These are phyloP conservation scores for Populus alba DNA, from an alignment of 345 rosid genomes.

Conservation along the genomic window DNA sequence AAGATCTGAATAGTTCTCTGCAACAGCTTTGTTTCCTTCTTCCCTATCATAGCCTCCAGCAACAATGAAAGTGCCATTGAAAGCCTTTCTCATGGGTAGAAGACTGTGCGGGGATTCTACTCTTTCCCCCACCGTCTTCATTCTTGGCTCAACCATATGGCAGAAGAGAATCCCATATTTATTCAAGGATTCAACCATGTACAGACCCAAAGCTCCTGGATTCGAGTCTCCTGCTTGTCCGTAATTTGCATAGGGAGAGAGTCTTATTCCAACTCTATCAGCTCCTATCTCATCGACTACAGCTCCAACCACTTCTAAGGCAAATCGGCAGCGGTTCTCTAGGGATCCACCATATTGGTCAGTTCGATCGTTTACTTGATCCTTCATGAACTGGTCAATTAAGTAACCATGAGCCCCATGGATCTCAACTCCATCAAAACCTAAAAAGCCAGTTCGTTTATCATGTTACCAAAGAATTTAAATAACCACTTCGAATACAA, in stretches of 20 bases:
- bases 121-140: constrained; percentile 35
- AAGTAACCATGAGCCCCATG: constrained; percentile 73
- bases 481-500: not conserved
- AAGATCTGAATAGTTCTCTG: constrained; percentile 47
- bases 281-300: constrained; percentile 62
- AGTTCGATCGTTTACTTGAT: constrained; percentile 65
- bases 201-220: constrained; percentile 54
- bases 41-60: constrained; percentile 59
- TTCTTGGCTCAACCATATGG: constrained; percentile 69
- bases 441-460: constrained; percentile 13
- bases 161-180: constrained; percentile 57
- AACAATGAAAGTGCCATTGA: constrained; percentile 56
- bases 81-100: constrained; percentile 59
- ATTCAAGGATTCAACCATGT: constrained; percentile 62
- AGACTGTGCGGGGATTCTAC: constrained; percentile 32
- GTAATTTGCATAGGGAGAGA: constrained; percentile 56
- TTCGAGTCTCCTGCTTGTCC: constrained; percentile 58
- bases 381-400: constrained; percentile 70
- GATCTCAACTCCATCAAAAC: constrained; percentile 81
- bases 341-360: constrained; percentile 69
- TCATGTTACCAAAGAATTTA: not conserved
- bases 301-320: constrained; percentile 66
- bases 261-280: constrained; percentile 65
- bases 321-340: constrained; percentile 59
- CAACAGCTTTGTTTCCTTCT: constrained; percentile 51